These are phyloP conservation scores for Diacronema lutheri DNA, from an alignment of 78 protist species.

Conservation along the genomic window DNA sequence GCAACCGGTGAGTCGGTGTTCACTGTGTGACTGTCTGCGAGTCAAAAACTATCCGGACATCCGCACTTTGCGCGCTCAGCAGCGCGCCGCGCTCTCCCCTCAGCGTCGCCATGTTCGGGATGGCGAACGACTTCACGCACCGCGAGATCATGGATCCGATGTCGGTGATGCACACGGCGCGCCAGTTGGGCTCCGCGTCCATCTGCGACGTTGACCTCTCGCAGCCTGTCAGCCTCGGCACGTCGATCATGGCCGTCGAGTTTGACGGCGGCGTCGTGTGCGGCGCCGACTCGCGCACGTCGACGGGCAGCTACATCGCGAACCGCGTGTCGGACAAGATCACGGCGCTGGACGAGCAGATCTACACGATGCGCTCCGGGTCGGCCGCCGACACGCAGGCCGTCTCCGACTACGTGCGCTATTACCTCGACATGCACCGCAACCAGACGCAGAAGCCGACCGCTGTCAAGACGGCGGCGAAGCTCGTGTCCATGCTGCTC, in stretches of 20 bases:
- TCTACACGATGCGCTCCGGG: constrained; percentile 92
- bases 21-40: no score
- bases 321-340: constrained; percentile 94
- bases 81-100: no score
- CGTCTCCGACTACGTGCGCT: constrained; percentile 68
- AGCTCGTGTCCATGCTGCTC: constrained; percentile 70
- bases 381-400: constrained; percentile 98
- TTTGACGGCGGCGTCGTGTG: constrained; percentile 94
- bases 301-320: constrained; percentile 86
- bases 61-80: no score
- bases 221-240: constrained; percentile 20
- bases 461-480: constrained; percentile 88
- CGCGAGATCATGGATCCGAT: no score
- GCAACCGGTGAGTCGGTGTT: no score
- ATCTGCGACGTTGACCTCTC: no score
- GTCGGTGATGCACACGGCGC: no score
- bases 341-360: constrained; percentile 76
- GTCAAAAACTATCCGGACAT: no score
- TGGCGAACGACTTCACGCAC: no score
- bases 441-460: constrained; percentile 77
- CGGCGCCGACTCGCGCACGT: constrained; percentile 96
- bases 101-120: no score
- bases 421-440: constrained; percentile 76
- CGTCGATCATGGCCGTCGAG: constrained; percentile 95
- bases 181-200: no score